These are phyloP conservation scores for Silene vulgaris DNA, from an alignment of 179 eudicot species.

Conservation along the genomic window DNA sequence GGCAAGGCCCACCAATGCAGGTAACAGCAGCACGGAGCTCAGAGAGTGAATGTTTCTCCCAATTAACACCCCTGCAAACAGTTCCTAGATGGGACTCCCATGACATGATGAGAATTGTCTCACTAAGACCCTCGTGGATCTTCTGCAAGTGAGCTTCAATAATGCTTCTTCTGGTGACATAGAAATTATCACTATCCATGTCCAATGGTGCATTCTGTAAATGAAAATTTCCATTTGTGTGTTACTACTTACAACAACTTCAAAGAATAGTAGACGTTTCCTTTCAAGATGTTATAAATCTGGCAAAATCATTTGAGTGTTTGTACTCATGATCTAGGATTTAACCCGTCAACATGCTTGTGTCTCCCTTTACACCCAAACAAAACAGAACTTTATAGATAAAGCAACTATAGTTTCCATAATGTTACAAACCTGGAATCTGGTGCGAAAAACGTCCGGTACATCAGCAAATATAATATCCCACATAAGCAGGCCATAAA, in stretches of 20 bases:
- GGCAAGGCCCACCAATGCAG: slow-evolving; percentile 73
- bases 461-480: slow-evolving; percentile 75
- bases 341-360: no score
- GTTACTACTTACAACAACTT: background rate
- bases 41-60: slow-evolving; percentile 67
- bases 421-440: slow-evolving; percentile 60
- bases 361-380: no score
- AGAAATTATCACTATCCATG: slow-evolving; percentile 66
- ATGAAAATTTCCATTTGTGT: slow-evolving; percentile 9
- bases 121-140: slow-evolving; percentile 72
- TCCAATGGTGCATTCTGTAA: slow-evolving; percentile 87
- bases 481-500: slow-evolving; percentile 95
- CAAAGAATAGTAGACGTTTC: background rate
- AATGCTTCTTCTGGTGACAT: slow-evolving; percentile 44
- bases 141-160: slow-evolving; percentile 60
- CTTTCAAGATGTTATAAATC: slow-evolving; percentile 34
- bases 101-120: slow-evolving; percentile 64
- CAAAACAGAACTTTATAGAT: background rate
- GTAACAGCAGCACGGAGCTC: slow-evolving; percentile 84
- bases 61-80: slow-evolving; percentile 75
- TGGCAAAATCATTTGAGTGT: slow-evolving; percentile 27
- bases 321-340: no score
- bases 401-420: background rate
- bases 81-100: slow-evolving; percentile 78
- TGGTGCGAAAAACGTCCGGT: slow-evolving; percentile 74